Conservation (phyloP, 345 rosid genomes). For the Gossypium turneri region DNA sequence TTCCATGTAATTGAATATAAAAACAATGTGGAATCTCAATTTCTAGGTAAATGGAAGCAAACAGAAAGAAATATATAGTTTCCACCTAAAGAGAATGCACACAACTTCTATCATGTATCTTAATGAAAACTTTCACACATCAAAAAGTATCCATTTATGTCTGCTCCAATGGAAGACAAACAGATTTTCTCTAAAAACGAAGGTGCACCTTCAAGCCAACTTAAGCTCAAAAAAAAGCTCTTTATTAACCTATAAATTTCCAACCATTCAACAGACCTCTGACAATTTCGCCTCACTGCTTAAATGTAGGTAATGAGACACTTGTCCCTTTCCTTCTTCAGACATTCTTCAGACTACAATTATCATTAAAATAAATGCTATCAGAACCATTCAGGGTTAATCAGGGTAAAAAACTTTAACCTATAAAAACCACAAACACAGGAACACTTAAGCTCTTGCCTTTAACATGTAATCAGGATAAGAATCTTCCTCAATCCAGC, state of each 20-base stretch:
- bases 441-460: conserved; percentile 28
- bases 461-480: conserved; percentile 83
- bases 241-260: not conserved
- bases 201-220: not conserved
- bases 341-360: conserved; percentile 85
- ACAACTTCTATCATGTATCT: not conserved
- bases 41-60: not conserved
- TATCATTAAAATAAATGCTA: conserved; percentile 8
- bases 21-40: not conserved
- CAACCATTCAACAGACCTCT: conserved; percentile 56
- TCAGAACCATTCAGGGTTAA: not conserved
- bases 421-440: not conserved
- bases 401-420: conserved; percentile 8
- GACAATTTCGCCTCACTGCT: conserved; percentile 88
- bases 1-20: not conserved
- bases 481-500: conserved; percentile 74
- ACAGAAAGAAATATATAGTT: not conserved
- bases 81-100: not conserved
- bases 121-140: not conserved
- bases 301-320: conserved; percentile 76
- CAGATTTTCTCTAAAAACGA: not conserved
- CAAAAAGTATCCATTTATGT: conserved; percentile 1
- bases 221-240: not conserved
- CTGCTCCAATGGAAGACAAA: not conserved
- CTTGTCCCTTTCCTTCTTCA: conserved; percentile 86